A percentile compares a stretch with the other conserved stretches of the same genome.
Evolutionary conservation across 1,139 yeast species (phyloP).

Genomic region (Saccharomycopsis crataegensis): DNA sequence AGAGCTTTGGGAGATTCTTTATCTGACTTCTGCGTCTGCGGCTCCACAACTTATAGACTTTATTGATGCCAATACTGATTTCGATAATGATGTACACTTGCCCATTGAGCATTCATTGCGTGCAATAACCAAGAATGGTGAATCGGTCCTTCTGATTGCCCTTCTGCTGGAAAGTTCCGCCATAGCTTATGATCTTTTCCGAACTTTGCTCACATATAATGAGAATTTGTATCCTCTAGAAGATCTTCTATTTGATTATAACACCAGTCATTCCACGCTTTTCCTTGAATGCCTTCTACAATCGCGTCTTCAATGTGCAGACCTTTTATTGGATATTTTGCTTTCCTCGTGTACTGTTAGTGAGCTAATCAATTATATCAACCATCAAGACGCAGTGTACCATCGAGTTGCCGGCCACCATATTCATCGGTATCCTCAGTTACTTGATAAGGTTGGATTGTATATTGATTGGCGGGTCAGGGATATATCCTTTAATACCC

Average conservation of each 20-base stretch:
- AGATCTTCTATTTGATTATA: slow-evolving; percentile 58
- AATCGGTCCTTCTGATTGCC: slow-evolving; percentile 55
- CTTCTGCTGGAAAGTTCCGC: slow-evolving; percentile 35
- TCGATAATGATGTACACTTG: slow-evolving; percentile 21
- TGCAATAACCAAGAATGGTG: slow-evolving; percentile 56
- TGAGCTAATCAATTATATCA: slow-evolving; percentile 46
- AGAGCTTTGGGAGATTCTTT: slow-evolving; percentile 50
- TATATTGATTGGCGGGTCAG: slow-evolving; percentile 62
- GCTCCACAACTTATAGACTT: slow-evolving; percentile 22
- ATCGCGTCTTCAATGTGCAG: slow-evolving; percentile 44
- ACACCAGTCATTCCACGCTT: slow-evolving; percentile 46
- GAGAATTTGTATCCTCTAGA: slow-evolving; percentile 52
- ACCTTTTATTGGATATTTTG: slow-evolving; percentile 40
- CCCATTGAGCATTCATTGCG: slow-evolving; percentile 38
- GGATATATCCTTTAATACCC: slow-evolving; percentile 54
- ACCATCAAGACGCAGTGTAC: slow-evolving; percentile 41
- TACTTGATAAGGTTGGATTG: slow-evolving; percentile 49
- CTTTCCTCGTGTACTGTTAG: slow-evolving; percentile 33
- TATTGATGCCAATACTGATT: slow-evolving; percentile 21
- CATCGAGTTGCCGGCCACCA: slow-evolving; percentile 67
- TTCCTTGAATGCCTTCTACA: slow-evolving; percentile 53
- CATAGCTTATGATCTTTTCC: neutral
- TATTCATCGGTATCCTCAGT: slow-evolving; percentile 48
- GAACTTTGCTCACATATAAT: slow-evolving; percentile 34
- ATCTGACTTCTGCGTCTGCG: slow-evolving; percentile 29